These are phyloP conservation scores for Aurifilum marmelostoma DNA, from an alignment of 2,329 filamentous ascomycete genomes.

Conservation along the genomic window DNA sequence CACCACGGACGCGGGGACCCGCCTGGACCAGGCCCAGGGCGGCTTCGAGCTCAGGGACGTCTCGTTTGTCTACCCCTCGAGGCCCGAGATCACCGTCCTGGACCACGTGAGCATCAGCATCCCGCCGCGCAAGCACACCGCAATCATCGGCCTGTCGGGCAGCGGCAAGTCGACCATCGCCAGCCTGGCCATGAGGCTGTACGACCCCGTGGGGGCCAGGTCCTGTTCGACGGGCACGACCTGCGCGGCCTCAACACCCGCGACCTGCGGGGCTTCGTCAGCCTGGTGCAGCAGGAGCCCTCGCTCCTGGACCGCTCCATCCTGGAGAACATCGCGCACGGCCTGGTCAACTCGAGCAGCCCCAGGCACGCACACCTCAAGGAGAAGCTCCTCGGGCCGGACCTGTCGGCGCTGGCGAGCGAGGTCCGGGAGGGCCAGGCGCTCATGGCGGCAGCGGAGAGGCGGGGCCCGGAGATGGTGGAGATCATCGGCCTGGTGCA, in stretches of 20 bases:
- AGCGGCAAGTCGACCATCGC: constrained; percentile 61
- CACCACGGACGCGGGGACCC: constrained; percentile 31
- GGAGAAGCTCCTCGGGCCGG: constrained; percentile 44
- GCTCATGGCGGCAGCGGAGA: constrained; percentile 30
- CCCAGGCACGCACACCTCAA: constrained; percentile 42
- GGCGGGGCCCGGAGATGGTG: constrained; percentile 31
- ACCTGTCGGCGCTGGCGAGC: constrained; percentile 49
- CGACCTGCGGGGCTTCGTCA: constrained; percentile 40
- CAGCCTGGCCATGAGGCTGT: constrained; percentile 48
- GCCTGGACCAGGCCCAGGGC: constrained; percentile 16
- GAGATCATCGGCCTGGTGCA: constrained; percentile 52
- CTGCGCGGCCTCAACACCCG: constrained; percentile 43
- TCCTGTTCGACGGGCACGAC: constrained; percentile 44
- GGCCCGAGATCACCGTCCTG: constrained; percentile 47
- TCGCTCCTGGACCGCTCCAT: constrained; percentile 42
- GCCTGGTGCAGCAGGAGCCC: constrained; percentile 41
- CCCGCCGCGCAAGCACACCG: constrained; percentile 53
- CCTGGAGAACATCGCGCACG: constrained; percentile 49
- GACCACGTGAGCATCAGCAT: constrained; percentile 43
- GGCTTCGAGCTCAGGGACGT: constrained; percentile 26
- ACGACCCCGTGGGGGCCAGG: constrained; percentile 47
- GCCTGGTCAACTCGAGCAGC: constrained; percentile 42
- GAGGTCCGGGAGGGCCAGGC: constrained; percentile 33
- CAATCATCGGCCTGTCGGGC: constrained; percentile 61
- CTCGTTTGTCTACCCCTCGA: constrained; percentile 50